A percentile compares a stretch with the other conserved stretches of the same genome.
phyloP scores from a whole-genome alignment of 371 early-diverging fungal genomes.

The Zopfochytrium polystomum region DNA sequence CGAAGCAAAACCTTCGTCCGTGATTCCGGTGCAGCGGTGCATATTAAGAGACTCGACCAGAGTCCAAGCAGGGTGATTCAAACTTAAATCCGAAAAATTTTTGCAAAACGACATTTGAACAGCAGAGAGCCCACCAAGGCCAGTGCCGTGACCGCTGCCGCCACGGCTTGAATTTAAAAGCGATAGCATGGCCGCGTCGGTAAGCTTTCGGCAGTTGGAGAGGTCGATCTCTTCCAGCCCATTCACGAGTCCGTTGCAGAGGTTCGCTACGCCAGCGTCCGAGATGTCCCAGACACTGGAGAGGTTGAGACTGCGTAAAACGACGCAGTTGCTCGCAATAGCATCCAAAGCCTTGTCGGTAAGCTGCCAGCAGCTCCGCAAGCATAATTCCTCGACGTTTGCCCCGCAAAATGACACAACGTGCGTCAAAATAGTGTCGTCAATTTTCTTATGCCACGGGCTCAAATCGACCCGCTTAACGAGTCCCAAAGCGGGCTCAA shows the following conservation, averaged over 20 bases:
- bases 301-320: slow-evolving; percentile 30
- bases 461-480: slow-evolving; percentile 36
- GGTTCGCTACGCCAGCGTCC: slow-evolving; percentile 32
- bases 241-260: slow-evolving; percentile 34
- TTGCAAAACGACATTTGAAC: slow-evolving; percentile 72
- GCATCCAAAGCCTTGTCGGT: slow-evolving; percentile 61
- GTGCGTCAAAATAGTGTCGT: slow-evolving; percentile 31
- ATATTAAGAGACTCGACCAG: slow-evolving; percentile 60
- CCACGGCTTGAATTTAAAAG: too few species aligned
- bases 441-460: slow-evolving; percentile 42
- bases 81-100: slow-evolving; percentile 59
- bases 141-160: too few species aligned
- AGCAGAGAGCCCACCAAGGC: slow-evolving; percentile 34
- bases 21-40: slow-evolving; percentile 74
- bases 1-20: slow-evolving; percentile 61
- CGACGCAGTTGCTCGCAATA: slow-evolving; percentile 37
- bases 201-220: slow-evolving; percentile 76
- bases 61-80: slow-evolving; percentile 37
- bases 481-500: slow-evolving; percentile 23
- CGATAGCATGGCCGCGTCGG: slow-evolving; percentile 55
- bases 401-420: slow-evolving; percentile 37
- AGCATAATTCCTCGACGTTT: slow-evolving; percentile 51
- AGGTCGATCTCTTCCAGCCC: slow-evolving; percentile 60
- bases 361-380: slow-evolving; percentile 77
- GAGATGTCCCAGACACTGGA: slow-evolving; percentile 51